Conservation (phyloP, 768 basidiomycete genomes). For the Mycena floridula region DNA sequence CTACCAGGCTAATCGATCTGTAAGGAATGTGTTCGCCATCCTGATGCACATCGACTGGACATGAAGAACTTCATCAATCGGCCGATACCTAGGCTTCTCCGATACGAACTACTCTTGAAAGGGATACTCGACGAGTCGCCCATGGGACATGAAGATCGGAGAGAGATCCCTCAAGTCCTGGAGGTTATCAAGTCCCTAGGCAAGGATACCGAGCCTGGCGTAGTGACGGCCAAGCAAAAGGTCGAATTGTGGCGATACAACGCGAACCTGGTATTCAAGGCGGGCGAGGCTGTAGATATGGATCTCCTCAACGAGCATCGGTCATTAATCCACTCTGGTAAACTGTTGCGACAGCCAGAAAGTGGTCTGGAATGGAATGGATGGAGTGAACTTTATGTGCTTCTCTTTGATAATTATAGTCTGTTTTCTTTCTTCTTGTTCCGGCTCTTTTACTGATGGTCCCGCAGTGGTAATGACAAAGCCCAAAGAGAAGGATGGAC, state of each 20-base stretch:
- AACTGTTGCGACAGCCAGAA: constrained; percentile 81
- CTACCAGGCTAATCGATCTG: constrained; percentile 20
- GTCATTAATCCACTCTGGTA: constrained; percentile 78
- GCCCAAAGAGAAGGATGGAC: constrained; percentile 68
- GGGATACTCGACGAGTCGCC: constrained; percentile 74
- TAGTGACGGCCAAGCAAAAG: constrained; percentile 79
- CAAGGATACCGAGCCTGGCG: constrained; percentile 84
- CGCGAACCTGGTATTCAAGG: constrained; percentile 72
- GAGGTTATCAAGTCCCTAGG: constrained; percentile 84
- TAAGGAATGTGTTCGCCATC: constrained; percentile 50
- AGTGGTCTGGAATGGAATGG: constrained; percentile 83
- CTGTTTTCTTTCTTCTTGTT: constrained; percentile 21
- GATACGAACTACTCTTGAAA: constrained; percentile 83
- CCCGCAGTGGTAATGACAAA: constrained; percentile 86
- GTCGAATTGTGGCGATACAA: constrained; percentile 88
- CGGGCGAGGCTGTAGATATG: constrained; percentile 80
- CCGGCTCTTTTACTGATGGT: not conserved
- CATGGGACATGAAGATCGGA: constrained; percentile 70
- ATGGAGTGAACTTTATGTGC: constrained; percentile 85
- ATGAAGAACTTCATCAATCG: constrained; percentile 93
- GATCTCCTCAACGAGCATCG: constrained; percentile 81
- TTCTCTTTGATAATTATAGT: constrained; percentile 96
- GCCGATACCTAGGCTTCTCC: constrained; percentile 83
- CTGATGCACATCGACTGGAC: constrained; percentile 76
- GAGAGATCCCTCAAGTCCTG: constrained; percentile 78